phyloP scores from a whole-genome alignment of 371 early-diverging fungal species.

The Thermomucor indicae-seudaticae region DNA sequence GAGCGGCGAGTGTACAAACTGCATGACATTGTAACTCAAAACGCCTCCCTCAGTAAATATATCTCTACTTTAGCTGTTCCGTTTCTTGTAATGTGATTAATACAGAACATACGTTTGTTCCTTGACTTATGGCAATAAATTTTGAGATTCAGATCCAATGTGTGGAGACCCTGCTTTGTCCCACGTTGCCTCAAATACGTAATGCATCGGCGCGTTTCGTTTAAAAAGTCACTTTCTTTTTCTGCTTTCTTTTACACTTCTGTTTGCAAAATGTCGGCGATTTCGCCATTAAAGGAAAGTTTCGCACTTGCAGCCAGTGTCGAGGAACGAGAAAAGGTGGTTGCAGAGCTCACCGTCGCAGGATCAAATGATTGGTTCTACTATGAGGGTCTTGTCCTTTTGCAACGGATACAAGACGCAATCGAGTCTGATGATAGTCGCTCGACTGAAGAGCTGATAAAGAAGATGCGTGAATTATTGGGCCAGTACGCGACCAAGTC shows the following conservation, averaged over 20 bases:
- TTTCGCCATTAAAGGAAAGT: slow-evolving; percentile 12
- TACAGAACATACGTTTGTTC: no score
- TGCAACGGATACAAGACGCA: slow-evolving; percentile 24
- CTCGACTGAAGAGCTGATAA: slow-evolving; percentile 6
- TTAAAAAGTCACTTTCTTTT: no score
- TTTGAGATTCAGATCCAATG: no score
- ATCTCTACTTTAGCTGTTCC: no score
- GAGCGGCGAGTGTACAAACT: slow-evolving; percentile 13
- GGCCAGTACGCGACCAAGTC: neutral
- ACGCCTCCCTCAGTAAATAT: no score
- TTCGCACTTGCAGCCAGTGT: slow-evolving; percentile 15
- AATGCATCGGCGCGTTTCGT: no score
- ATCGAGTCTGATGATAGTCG: neutral
- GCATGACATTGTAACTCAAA: no score
- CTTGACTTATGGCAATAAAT: no score
- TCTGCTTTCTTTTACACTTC: neutral
- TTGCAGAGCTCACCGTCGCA: slow-evolving; percentile 11
- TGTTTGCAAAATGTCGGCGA: slow-evolving; percentile 2
- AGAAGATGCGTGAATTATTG: slow-evolving; percentile 12
- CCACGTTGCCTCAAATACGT: no score
- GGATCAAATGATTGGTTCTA: slow-evolving; percentile 32
- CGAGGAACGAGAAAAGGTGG: slow-evolving; percentile 9
- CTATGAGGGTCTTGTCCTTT: slow-evolving; percentile 29
- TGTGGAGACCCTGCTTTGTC: no score
- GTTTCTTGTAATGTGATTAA: no score